Evolutionary conservation across 306 rosid species (phyloP), one percentile per base, ranked within the genome.

Genomic region (Quercus suber): DNA sequence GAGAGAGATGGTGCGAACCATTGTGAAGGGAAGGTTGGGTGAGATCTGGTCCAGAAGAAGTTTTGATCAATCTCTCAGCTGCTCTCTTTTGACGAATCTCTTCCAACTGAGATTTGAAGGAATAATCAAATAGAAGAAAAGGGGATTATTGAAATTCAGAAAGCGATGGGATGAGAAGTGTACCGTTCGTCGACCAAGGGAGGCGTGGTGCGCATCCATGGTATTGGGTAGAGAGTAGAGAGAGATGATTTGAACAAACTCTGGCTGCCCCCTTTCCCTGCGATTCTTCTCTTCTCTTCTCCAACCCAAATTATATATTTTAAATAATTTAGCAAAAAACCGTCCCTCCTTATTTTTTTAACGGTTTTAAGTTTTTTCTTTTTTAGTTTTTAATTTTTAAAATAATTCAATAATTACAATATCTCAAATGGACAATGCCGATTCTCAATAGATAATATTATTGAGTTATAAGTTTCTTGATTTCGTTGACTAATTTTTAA

Each of bases 71-170:
- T 75, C 97, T 89, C 63, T 93, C 98, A 0, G 92, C 94, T 0
- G 98, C 99, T 71, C 99, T 85, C 88, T 95, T 93, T 73, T 93
- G 94, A 61, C 97, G 96, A 90, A 95, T 93, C 61, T 95, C 99
- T 73, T 90, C 96, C 78, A 95, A 73, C 98, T 90, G 81, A 31
- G 4, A 17, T 73, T 19, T 4, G 6, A 69, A 15, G 75, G 45
- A 2, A 55, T 78, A 78, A 63, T n/a, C 55, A 78, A 9, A 53
- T 14, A 41, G 71, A 67, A 41, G 52, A 15, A 11, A 23, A 6
- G 25, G 6, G 63, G 49, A 41, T 69, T 33, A 23, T 45, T 11
- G 9, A 61, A 55, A 19, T 30, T 35, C 10, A 37, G 43, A 35
- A 19, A 23, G 41, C 14, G 37, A 67, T 1, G 52, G 59, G 25